Conservation (phyloP, 2,329 filamentous ascomycete genomes). For the Paradendryphiella salina region DNA sequence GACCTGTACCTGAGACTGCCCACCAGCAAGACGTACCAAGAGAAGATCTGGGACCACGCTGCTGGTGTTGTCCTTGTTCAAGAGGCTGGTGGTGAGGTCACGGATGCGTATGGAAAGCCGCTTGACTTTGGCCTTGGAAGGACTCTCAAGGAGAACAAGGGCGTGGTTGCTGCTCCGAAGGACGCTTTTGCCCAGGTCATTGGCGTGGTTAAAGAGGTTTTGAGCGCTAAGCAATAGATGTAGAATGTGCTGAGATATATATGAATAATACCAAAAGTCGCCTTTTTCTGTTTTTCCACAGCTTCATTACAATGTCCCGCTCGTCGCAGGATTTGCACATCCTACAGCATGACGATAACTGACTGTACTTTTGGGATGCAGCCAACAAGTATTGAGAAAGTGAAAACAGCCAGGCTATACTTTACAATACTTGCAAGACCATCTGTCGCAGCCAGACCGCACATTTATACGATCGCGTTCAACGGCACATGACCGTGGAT, state of each 20-base stretch:
- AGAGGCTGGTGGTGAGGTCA: slow-evolving; percentile 90
- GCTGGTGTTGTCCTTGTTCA: slow-evolving; percentile 92
- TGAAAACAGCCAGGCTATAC: no score
- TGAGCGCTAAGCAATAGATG: slow-evolving; percentile 49
- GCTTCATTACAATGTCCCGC: no score
- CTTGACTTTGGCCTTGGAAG: slow-evolving; percentile 86
- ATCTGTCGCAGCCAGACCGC: no score
- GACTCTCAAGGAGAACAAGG: slow-evolving; percentile 87
- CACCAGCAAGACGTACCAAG: slow-evolving; percentile 82
- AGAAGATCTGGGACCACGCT: slow-evolving; percentile 99
- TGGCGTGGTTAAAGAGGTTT: slow-evolving; percentile 77
- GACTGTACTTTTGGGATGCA: no score
- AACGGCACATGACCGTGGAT: no score
- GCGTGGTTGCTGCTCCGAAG: slow-evolving; percentile 84
- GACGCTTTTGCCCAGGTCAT: slow-evolving; percentile 77
- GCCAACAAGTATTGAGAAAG: no score
- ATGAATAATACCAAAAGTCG: background rate
- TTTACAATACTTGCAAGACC: no score
- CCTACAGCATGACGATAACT: no score
- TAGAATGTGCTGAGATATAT: background rate
- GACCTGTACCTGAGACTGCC: slow-evolving; percentile 93
- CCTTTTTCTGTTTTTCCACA: background rate
- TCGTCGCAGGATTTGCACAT: no score
- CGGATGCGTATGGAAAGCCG: slow-evolving; percentile 80
- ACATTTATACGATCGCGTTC: no score